A percentile compares a stretch with the other conserved stretches of the same genome.
Evolutionary conservation across 306 rosid genomes (phyloP).

Genomic region (Quercus alba): DNA sequence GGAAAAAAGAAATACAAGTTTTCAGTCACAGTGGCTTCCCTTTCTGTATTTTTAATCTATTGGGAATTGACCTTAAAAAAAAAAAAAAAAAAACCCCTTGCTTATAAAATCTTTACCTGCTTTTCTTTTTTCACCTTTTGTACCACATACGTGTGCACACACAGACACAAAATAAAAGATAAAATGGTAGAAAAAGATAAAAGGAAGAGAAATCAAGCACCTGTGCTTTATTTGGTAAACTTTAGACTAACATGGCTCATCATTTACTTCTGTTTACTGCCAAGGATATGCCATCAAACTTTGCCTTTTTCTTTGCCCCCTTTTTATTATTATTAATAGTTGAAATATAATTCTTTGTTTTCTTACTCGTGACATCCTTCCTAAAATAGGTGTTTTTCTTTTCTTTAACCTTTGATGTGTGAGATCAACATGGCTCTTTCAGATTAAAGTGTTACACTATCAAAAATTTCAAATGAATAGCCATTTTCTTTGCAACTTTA

Average conservation of each 20-base stretch:
- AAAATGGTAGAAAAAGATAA: neutral
- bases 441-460: neutral
- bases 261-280: neutral
- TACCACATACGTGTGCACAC: too few species aligned
- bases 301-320: neutral
- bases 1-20: neutral
- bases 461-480: neutral
- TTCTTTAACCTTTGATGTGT: neutral
- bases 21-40: neutral
- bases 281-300: neutral
- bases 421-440: neutral
- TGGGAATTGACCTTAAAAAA: too few species aligned
- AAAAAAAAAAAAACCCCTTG: too few species aligned
- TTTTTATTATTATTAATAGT: neutral
- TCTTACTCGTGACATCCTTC: neutral
- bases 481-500: too few species aligned
- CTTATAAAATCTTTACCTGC: too few species aligned
- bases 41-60: too few species aligned
- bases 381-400: neutral
- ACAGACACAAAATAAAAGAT: neutral
- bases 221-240: neutral
- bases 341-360: neutral
- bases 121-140: too few species aligned
- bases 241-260: neutral
- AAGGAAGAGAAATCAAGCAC: neutral